Base-by-base conservation (phyloP, 345 rosid genomes). In the Nasturtium officinale region DNA sequence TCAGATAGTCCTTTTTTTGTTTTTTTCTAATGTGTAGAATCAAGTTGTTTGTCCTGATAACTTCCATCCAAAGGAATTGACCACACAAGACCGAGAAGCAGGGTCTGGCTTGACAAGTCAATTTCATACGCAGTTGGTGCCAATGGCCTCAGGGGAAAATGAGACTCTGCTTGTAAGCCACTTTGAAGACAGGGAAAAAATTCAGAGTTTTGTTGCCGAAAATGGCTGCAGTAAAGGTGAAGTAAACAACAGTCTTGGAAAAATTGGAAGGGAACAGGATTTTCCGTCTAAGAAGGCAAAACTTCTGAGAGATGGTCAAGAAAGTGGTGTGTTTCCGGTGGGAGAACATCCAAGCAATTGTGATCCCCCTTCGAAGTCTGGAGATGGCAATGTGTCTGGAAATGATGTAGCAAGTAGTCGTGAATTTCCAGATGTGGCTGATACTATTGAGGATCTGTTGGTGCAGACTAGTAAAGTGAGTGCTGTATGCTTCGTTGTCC, bases 401-500 rank as follows among this genome's bases (percentile, higher is more conserved):
- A 76, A 65, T 54, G 68, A 64, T 64, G 81, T 43, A 47, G 91
- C 85, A 80, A 79, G 76, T 72, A 66, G 82, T 69, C 81, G 72
- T 71, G 83, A 79, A 76, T 85, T 82, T 82, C 91, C 97, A 33
- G 96, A 91, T 82, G 96, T 95, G 67, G 97, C 90, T 65, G 89
- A 93, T 82, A 88, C 87, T 23, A 95, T 91, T 76, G 99, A 91
- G 86, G 93, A 91, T 84, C 78, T 95, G 73, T 74, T 87, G 75
- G 96, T 87, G 90, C 96, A 90, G 85, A 85, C 96, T 33, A 88
- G 88, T 76, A 89, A 88, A 91, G 96, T 91, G 76, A 78, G 76
- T 67, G 57, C 43, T 62, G 28, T 40, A 30, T 71, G 13, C 58
- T 33, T 47, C 61, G 40, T 25, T 61, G 69, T 67, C 38, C 50